Base-by-base conservation (phyloP, 169 alveolate genomes). In the Besnoitia besnoiti region DNA sequence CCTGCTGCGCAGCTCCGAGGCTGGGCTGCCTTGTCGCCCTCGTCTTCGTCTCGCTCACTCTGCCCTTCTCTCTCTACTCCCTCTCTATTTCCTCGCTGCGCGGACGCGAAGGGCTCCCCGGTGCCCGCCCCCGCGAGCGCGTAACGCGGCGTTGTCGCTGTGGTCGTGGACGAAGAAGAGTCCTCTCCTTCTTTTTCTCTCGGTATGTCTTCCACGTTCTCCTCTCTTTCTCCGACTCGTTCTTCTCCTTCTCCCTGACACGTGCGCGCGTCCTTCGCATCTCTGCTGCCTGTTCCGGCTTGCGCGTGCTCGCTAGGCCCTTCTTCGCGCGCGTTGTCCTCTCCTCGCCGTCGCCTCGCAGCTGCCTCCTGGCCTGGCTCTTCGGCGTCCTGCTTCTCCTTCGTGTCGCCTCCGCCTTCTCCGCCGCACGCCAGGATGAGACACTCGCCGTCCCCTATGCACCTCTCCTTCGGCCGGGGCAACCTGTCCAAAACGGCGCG, bases 121-220 rank as follows among this genome's bases (percentile, higher is more conserved):
- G 80, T 42, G 8, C 21, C 39, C 80, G 5, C 77, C 33, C 42
- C 44, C 10, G 19, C 44, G 47, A 16, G 80, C 80, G 10, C 44
- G n/a, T 4, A 42, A 30, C 46, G 12, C 7, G 80, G 47, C n/a
- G 80, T 35, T n/a, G 80, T 67, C 42, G 47, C 46, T 42, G 80
- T 42, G 2, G 80, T 30, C 12, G 80, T 10, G 12, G 44, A 8
- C 14, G 47, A 33, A 5, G 80, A 67, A 16, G 47, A 67, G 80
- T n/a, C 46, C 80, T 35, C 80, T n/a, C 24, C 39, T 67, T 67
- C 39, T n/a, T n/a, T n/a, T 67, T n/a, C 80, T 77, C 55, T 42
- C 59, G 30, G 12, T 39, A 21, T 37, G 4, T 37, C 59, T 39
- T 37, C 59, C 50, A 35, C 49, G 5, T 39, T 14, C 2, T n/a